A percentile compares a stretch with the other conserved stretches of the same genome.
Evolutionary conservation across 495 filamentous ascomycete genomes (phyloP).

Genomic region (Xylona heveae): DNA sequence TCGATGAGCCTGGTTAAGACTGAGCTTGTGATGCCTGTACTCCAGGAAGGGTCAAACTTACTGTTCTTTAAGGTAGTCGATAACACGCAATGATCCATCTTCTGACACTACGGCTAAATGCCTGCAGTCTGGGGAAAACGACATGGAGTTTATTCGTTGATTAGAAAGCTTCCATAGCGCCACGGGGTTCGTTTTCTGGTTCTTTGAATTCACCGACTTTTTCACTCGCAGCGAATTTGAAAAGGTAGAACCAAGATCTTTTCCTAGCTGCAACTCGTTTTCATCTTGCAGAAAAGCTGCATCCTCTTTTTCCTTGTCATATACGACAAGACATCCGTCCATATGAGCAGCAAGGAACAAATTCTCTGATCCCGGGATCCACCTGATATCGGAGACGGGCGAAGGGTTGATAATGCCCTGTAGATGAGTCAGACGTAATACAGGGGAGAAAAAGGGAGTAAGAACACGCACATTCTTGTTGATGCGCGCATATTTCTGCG

Average conservation of each 20-base stretch:
- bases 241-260: slow-evolving; percentile 1
- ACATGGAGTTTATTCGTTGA: slow-evolving; percentile 69
- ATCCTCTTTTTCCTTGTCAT: slow-evolving; percentile 98
- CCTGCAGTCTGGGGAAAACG: slow-evolving; percentile 67
- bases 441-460: no score
- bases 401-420: slow-evolving; percentile 71
- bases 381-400: slow-evolving; percentile 68
- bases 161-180: slow-evolving; percentile 80
- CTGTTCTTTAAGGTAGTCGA: slow-evolving; percentile 85
- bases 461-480: slow-evolving; percentile 60
- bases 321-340: slow-evolving; percentile 84
- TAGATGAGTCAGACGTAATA: slow-evolving; percentile 6
- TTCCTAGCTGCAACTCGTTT: slow-evolving; percentile 8
- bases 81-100: slow-evolving; percentile 71
- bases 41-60: slow-evolving; percentile 19
- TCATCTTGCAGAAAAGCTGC: slow-evolving; percentile 43
- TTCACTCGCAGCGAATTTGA: slow-evolving; percentile 32
- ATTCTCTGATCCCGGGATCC: slow-evolving; percentile 87
- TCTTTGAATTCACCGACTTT: slow-evolving; percentile 80
- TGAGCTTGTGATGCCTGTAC: neutral
- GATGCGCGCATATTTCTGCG: slow-evolving; percentile 82
- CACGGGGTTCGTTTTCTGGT: slow-evolving; percentile 84
- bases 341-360: slow-evolving; percentile 84
- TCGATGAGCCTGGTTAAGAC: slow-evolving; percentile 41
- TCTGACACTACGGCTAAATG: slow-evolving; percentile 87